These are phyloP conservation scores for Lyophyllum decastes DNA, from an alignment of 768 basidiomycete species.

Conservation along the genomic window DNA sequence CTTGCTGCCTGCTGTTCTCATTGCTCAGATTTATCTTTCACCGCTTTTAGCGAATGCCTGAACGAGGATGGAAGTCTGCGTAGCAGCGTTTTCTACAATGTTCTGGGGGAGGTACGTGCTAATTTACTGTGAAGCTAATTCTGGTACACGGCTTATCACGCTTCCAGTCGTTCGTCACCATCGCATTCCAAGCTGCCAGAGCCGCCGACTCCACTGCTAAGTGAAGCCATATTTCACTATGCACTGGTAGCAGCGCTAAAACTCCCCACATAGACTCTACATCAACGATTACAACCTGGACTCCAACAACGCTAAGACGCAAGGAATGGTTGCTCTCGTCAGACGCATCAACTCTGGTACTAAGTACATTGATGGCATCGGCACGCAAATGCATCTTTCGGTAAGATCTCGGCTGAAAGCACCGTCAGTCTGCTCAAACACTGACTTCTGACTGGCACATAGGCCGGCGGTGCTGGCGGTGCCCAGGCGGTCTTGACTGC, in stretches of 20 bases:
- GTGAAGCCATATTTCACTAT: constrained; percentile 19
- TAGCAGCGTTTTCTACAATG: constrained; percentile 48
- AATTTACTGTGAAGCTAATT: not conserved
- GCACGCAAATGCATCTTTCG: constrained; percentile 44
- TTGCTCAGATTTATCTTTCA: not conserved
- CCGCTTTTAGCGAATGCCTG: constrained; percentile 42
- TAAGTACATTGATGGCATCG: constrained; percentile 1
- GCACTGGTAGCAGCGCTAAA: not conserved
- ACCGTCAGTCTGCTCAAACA: not conserved
- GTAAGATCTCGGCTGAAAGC: constrained; percentile 9
- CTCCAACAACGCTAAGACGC: constrained; percentile 47
- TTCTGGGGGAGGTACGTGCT: constrained; percentile 42
- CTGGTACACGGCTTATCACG: not conserved
- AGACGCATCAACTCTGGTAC: constrained; percentile 33
- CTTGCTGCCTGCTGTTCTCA: not conserved
- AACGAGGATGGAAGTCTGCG: constrained; percentile 52
- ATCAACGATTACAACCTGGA: constrained; percentile 52
- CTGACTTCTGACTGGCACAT: not conserved
- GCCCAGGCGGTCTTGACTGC: constrained; percentile 43
- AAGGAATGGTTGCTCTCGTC: constrained; percentile 39
- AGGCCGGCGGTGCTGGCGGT: constrained; percentile 43
- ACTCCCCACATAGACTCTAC: constrained; percentile 25
- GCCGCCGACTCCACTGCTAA: constrained; percentile 50
- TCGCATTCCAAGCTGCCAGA: constrained; percentile 52
- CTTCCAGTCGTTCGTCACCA: constrained; percentile 43